phyloP scores from a whole-genome alignment of 2,329 filamentous ascomycete genomes.

The Cercospora berteroae region DNA sequence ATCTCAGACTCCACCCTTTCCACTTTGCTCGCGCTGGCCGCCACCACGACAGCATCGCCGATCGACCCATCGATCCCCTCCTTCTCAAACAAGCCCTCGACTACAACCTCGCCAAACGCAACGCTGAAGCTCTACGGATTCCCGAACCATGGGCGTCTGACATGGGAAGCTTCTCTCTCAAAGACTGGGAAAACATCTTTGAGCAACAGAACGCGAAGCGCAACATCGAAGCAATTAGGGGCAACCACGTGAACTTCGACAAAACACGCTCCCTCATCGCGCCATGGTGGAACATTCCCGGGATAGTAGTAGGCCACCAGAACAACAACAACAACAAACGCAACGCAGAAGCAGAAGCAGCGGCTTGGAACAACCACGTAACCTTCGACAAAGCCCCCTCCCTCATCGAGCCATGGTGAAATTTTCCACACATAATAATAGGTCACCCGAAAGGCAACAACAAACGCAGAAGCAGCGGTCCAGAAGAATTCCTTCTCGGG shows the following conservation, averaged over 20 bases:
- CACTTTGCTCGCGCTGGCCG: not conserved
- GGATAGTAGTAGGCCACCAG: not conserved
- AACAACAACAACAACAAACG: not conserved
- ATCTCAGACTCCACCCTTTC: not conserved
- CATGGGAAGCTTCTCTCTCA: no score
- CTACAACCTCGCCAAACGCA: not conserved
- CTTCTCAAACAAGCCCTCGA: not conserved
- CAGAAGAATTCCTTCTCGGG: no score
- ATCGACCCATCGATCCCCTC: not conserved
- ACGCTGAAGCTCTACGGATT: not conserved
- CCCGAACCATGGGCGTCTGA: no score
- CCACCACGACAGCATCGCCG: not conserved
- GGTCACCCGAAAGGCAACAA: no score
- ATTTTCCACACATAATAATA: no score
- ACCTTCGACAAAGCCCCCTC: no score
- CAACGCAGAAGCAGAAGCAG: no score
- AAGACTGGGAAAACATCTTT: no score
- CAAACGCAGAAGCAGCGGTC: no score
- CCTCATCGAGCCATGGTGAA: no score
- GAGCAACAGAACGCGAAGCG: no score
- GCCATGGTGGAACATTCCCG: not conserved
- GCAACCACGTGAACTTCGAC: not conserved
- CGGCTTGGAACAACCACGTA: no score
- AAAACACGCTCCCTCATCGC: not conserved
- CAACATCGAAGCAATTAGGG: not conserved